These are phyloP conservation scores for Zanthoxylum bungeanum DNA, from an alignment of 345 rosid species.

Conservation along the genomic window DNA sequence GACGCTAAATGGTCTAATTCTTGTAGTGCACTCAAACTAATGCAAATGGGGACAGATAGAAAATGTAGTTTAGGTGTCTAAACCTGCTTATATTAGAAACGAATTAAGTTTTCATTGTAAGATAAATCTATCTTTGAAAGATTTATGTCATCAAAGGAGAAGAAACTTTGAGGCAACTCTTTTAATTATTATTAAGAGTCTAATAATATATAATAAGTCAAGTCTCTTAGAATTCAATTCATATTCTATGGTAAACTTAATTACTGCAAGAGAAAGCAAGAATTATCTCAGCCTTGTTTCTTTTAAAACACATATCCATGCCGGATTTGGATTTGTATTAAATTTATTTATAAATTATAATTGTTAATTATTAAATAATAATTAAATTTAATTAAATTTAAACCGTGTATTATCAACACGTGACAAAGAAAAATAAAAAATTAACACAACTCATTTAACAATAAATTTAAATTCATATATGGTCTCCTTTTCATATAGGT, in stretches of 20 bases:
- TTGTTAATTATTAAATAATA: no score
- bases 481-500: no score
- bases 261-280: background rate
- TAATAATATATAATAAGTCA: background rate
- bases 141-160: background rate
- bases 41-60: no score
- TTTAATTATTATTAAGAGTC: background rate
- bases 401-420: no score
- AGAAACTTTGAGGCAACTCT: background rate
- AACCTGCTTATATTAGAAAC: background rate
- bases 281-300: background rate
- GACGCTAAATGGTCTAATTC: no score
- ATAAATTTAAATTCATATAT: no score
- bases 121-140: background rate
- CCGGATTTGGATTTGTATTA: background rate
- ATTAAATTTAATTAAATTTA: no score
- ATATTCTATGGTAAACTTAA: background rate
- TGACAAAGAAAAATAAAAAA: no score
- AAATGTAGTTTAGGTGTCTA: background rate
- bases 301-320: no score
- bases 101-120: background rate
- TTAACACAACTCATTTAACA: no score
- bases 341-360: no score
- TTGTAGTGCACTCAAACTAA: no score
- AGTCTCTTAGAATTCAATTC: background rate